Base-by-base conservation (phyloP, 306 rosid species). In the Medicago ruthenica region DNA sequence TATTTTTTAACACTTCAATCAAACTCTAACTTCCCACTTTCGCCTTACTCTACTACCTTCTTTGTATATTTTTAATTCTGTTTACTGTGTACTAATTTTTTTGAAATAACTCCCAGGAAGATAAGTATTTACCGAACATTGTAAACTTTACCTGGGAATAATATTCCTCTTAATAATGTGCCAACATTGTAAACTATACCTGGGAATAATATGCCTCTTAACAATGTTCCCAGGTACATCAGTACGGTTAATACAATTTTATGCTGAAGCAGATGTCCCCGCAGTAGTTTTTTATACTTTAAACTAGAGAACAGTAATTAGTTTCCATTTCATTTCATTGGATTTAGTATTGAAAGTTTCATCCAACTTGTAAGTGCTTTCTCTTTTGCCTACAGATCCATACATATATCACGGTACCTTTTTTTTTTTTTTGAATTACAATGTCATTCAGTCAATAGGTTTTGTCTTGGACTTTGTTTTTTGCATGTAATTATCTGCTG, bases 401-500 rank as follows among this genome's bases (percentile, higher is more conserved):
- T 14, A 8, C 67, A 54, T 10, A 27, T 42, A 13, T 8, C 37
- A 57, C 13, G 54, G n/a, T 12, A 5, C 57, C 71, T 78, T 54
- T 5, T 79, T 44, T 37, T 64, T 11, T 40, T 71, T 45, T 18
- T 21, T 11, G 21, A 53, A 39, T 36, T 37, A 12, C 80, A 50
- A 41, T 51, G 12, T 72, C 40, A 36, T 14, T 27, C 16, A 63
- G 40, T 31, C 41, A 73, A 65, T 53, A 59, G 22, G 16, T 55
- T 59, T 51, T 14, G 40, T 76, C 44, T 71, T 27, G 47, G 12
- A 50, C 62, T 53, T 21, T 20, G 50, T 59, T 75, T 75, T 59
- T 20, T 71, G 15, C 31, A 6, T 72, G 47, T 65, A 66, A 64
- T 80, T 40, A 67, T 77, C 55, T 75, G 2, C 41, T 36, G 41